Conservation (phyloP, 2,329 filamentous ascomycete genomes). For the Dactylellina sp. region DNA sequence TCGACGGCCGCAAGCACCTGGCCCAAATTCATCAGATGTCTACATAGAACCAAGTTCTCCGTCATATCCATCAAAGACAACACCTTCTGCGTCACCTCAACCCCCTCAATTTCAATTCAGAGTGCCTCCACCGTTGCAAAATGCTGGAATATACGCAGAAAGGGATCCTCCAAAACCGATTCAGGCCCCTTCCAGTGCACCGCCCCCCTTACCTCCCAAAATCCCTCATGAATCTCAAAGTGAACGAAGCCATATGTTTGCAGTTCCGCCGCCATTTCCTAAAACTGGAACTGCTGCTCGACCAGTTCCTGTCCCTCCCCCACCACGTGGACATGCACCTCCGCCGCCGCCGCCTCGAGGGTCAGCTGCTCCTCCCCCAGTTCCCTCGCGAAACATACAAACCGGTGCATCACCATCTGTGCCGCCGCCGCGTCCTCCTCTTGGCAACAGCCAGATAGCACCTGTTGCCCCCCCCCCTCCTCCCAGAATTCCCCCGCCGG, state of each 20-base stretch:
- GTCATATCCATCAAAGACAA: conserved; percentile 20
- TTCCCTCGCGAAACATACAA: conserved; percentile 60
- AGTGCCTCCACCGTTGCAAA: conserved; percentile 86
- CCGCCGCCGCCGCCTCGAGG: conserved; percentile 74
- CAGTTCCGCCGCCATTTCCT: conserved; percentile 82
- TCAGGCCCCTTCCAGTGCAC: conserved; percentile 74
- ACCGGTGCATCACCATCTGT: conserved; percentile 64
- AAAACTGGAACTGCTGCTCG: conserved; percentile 67
- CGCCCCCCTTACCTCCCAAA: conserved; percentile 67
- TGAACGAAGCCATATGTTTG: conserved; percentile 71
- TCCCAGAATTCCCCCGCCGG: conserved; percentile 63
- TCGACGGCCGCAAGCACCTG: conserved; percentile 20
- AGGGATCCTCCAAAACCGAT: conserved; percentile 73
- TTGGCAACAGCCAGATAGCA: conserved; percentile 30
- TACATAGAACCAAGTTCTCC: conserved; percentile 37
- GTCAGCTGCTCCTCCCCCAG: conserved; percentile 65
- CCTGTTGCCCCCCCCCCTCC: conserved; percentile 61
- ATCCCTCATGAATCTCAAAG: conserved; percentile 73
- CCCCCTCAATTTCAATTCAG: conserved; percentile 73
- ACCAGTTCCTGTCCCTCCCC: conserved; percentile 71
- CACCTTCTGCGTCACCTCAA: conserved; percentile 27
- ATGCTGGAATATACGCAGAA: conserved; percentile 86
- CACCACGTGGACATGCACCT: conserved; percentile 65
- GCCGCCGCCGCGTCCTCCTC: conserved; percentile 61
- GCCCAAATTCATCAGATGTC: conserved; percentile 5